A percentile compares a stretch with the other conserved stretches of the same genome.
Evolutionary conservation across 2,329 filamentous ascomycete genomes (phyloP).

Genomic region (Akanthomyces uredinophilus): DNA sequence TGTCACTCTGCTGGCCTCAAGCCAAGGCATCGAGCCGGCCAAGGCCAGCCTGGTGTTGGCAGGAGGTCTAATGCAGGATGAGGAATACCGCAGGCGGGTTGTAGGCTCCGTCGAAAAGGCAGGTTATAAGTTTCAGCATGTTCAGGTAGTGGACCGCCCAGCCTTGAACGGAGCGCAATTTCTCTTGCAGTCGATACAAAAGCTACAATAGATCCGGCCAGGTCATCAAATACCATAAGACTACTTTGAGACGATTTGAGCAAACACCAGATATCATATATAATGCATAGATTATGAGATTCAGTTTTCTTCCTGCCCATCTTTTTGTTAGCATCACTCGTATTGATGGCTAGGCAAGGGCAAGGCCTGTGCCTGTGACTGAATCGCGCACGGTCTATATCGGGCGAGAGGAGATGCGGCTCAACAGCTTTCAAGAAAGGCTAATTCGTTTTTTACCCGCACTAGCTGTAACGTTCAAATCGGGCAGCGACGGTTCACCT

Average conservation of each 20-base stretch:
- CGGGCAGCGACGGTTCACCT: slow-evolving; percentile 4
- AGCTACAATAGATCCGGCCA: not conserved
- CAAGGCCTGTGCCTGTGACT: not conserved
- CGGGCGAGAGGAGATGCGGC: slow-evolving; percentile 9
- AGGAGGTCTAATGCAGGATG: slow-evolving; percentile 21
- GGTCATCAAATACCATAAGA: not conserved
- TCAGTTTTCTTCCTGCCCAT: not conserved
- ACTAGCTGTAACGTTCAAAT: slow-evolving; percentile 14
- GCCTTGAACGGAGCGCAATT: slow-evolving; percentile 17
- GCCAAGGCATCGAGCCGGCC: slow-evolving; percentile 16
- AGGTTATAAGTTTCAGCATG: slow-evolving; percentile 17
- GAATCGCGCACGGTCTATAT: slow-evolving; percentile 11
- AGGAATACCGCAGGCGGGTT: slow-evolving; percentile 14
- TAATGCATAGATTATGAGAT: not conserved
- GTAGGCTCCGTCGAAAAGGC: slow-evolving; percentile 11
- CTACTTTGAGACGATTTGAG: not conserved
- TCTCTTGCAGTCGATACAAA: not conserved
- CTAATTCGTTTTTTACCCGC: slow-evolving; percentile 8
- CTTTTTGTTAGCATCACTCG: not conserved
- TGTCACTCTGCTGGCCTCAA: slow-evolving; percentile 15
- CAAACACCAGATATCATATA: not conserved
- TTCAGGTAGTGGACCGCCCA: slow-evolving; percentile 17
- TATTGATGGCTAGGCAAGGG: not conserved
- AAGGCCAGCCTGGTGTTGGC: slow-evolving; percentile 19
- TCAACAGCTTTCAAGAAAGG: slow-evolving; percentile 1